Evolutionary conservation across 2,329 filamentous ascomycete genomes (phyloP).

Genomic region (Penicillium capsulatum): DNA sequence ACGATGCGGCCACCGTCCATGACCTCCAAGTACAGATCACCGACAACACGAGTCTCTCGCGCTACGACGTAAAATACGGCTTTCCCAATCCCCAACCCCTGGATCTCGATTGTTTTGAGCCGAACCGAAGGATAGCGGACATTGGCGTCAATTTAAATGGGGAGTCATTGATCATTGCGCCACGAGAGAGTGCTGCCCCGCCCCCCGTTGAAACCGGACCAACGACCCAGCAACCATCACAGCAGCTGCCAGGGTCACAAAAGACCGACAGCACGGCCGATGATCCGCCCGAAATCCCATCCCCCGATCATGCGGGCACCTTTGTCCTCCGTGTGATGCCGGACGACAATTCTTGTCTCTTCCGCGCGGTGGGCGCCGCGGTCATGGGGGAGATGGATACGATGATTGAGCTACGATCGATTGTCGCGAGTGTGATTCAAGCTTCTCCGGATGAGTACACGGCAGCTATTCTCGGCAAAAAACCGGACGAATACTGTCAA

Average conservation of each 20-base stretch:
- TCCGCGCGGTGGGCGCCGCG: conserved; percentile 78
- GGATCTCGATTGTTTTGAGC: conserved; percentile 53
- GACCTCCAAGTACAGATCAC: conserved; percentile 44
- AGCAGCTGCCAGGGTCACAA: conserved; percentile 37
- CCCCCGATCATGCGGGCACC: conserved; percentile 54
- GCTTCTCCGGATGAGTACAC: conserved; percentile 67
- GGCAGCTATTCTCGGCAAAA: conserved; percentile 69
- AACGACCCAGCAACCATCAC: conserved; percentile 10
- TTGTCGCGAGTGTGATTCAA: conserved; percentile 76
- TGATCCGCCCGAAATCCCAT: conserved; percentile 59
- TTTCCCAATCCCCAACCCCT: conserved; percentile 70
- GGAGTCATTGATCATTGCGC: conserved; percentile 63
- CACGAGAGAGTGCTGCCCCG: conserved; percentile 35
- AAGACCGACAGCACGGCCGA: conserved; percentile 44
- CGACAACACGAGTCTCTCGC: conserved; percentile 59
- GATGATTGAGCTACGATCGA: conserved; percentile 68
- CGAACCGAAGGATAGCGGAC: conserved; percentile 49
- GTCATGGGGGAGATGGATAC: conserved; percentile 64
- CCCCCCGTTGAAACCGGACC: conserved; percentile 5
- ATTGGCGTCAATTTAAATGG: conserved; percentile 62
- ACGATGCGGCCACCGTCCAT: conserved; percentile 57
- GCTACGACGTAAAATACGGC: conserved; percentile 76
- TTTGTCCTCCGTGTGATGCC: conserved; percentile 87
- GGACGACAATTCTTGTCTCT: conserved; percentile 93
- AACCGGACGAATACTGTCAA: conserved; percentile 70